Evolutionary conservation across 257 asterid species (phyloP).

Genomic region (Forsythia suspensa): DNA sequence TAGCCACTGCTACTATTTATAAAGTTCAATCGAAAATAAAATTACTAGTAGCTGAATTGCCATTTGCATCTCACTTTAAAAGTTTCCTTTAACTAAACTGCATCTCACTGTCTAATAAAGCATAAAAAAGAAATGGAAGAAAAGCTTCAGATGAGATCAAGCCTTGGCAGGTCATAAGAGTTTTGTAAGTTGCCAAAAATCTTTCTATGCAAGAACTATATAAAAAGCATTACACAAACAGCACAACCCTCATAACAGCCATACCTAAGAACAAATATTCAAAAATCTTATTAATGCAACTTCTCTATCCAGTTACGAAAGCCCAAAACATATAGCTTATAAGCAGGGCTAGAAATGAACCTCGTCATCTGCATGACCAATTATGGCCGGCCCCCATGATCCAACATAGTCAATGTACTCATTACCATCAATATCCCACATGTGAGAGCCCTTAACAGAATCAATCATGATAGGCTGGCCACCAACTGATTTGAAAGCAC

Average conservation of each 20-base stretch:
- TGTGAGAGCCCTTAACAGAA: constrained; percentile 89
- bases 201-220: neutral
- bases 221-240: too few relatives aligned
- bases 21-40: neutral
- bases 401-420: constrained; percentile 99
- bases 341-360: constrained; percentile 38
- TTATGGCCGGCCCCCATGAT: constrained; percentile 99
- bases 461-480: constrained; percentile 93
- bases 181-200: neutral
- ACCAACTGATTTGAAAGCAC: constrained; percentile 98
- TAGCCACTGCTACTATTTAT: neutral
- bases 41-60: neutral
- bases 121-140: neutral
- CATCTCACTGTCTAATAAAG: neutral
- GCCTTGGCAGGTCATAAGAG: neutral
- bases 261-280: neutral
- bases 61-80: neutral
- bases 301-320: neutral
- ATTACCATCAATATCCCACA: constrained; percentile 97
- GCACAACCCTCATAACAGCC: neutral
- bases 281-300: neutral
- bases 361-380: constrained; percentile 99
- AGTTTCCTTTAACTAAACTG: neutral
- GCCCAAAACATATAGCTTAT: neutral
- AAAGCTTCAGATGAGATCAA: neutral